Evolutionary conservation across 306 rosid species (phyloP), one percentile per base, ranked within the genome.

Genomic region (Erythrophleum fordii): DNA sequence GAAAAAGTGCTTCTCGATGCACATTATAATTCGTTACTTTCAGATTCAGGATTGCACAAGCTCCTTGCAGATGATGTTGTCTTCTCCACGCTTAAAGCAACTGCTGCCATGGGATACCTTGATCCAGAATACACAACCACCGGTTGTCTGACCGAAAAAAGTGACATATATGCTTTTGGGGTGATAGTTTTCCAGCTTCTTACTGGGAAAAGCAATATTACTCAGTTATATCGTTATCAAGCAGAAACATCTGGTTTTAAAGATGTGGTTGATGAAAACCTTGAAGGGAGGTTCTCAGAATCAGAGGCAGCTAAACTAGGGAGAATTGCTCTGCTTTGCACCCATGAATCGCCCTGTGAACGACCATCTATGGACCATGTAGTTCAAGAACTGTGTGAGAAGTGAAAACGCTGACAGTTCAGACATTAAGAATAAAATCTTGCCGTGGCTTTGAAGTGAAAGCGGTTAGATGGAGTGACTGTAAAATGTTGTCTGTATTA

Each of bases 31-130:
- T 82, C 96, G 22, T 64, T 92, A 73, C 87, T 94, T 51, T 87
- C 87, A 37, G 88, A 92, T 83, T 91, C 98, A 2, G 96, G 94
- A 41, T 77, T 92, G 80, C 97, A 92, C 90, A 92, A 94, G 70
- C 97, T 94, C 25, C 97, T 94, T 41, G 97, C 90, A 59, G 97
- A 92, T 42, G 98, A 94, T 77, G 85, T 87, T 26, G 83, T 92
- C 85, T 94, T 86, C 79, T 92, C 92, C 9, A 81, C 86, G 78
- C 96, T 94, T 73, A 94, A 94, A 85, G 93, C 89, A 44, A 89
- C 93, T 79, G 97, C 98, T 39, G 98, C 97, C 69, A 87, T 83
- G 93, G 98, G 98, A 73, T 94, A 92, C 78, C 83, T 94, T 49
- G 91, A 96, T 37, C 98, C 98, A 0, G 98, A 94, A 76, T 94